These are phyloP conservation scores for Penstemon barbatus DNA, from an alignment of 257 asterid species.

Conservation along the genomic window DNA sequence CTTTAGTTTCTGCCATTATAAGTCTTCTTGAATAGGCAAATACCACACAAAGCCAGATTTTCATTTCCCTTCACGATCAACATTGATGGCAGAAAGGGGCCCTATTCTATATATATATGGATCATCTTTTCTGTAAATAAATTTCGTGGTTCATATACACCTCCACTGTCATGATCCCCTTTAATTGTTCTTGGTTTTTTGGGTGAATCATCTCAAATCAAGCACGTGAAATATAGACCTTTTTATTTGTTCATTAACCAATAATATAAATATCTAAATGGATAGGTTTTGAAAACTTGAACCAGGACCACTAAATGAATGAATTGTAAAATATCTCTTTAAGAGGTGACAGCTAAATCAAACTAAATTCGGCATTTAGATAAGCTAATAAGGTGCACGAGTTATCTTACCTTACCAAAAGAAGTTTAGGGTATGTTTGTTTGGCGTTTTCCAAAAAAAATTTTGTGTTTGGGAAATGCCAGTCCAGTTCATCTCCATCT, in stretches of 20 bases:
- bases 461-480: no score
- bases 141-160: conserved; percentile 2
- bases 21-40: neutral
- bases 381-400: neutral
- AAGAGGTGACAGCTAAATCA: neutral
- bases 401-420: neutral
- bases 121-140: neutral
- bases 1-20: conserved; percentile 21
- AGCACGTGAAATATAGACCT: conserved; percentile 5
- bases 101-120: neutral
- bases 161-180: neutral
- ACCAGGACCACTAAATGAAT: conserved; percentile 6
- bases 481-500: neutral
- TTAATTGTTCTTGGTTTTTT: neutral
- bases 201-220: conserved; percentile 15
- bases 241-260: neutral
- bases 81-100: neutral
- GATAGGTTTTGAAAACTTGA: neutral
- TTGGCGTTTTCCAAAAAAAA: no score
- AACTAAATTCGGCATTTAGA: neutral
- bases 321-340: conserved; percentile 6
- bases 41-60: conserved; percentile 26
- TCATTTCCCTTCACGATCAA: conserved; percentile 12
- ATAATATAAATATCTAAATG: neutral
- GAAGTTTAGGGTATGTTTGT: no score